These are phyloP conservation scores for Lactarius quietus DNA, from an alignment of 768 basidiomycete species.

Conservation along the genomic window DNA sequence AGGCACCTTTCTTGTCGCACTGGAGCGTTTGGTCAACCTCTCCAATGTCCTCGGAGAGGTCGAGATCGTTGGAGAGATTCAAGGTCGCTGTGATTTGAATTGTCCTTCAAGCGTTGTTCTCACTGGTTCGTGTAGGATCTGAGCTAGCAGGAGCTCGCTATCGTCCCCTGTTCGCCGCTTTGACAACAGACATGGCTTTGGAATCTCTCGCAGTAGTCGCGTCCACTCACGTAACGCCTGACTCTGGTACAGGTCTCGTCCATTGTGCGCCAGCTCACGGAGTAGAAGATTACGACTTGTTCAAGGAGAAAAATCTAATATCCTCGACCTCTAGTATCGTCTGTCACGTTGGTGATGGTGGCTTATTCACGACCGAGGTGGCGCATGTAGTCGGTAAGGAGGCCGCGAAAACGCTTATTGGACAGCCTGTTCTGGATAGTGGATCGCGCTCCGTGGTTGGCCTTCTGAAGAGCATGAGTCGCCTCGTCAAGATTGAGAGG, in stretches of 20 bases:
- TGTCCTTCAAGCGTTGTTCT: neutral
- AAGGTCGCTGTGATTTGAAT: slow-evolving; percentile 2
- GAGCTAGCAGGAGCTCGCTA: slow-evolving; percentile 62
- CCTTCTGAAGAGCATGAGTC: slow-evolving; percentile 52
- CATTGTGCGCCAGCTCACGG: slow-evolving; percentile 97
- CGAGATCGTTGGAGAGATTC: slow-evolving; percentile 35
- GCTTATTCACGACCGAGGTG: slow-evolving; percentile 62
- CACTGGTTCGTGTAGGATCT: slow-evolving; percentile 33
- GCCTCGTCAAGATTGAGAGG: slow-evolving; percentile 61
- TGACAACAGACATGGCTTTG: slow-evolving; percentile 14
- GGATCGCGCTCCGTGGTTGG: slow-evolving; percentile 67
- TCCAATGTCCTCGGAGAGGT: slow-evolving; percentile 36
- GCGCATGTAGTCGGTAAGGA: slow-evolving; percentile 53
- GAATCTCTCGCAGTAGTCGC: slow-evolving; percentile 46
- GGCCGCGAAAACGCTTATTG: slow-evolving; percentile 47
- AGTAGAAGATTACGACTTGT: slow-evolving; percentile 82
- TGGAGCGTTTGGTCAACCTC: slow-evolving; percentile 35
- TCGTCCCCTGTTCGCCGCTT: slow-evolving; percentile 52
- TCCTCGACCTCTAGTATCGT: slow-evolving; percentile 44
- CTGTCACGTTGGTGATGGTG: slow-evolving; percentile 80
- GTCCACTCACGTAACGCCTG: slow-evolving; percentile 73
- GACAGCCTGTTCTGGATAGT: slow-evolving; percentile 66
- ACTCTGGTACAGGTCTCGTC: slow-evolving; percentile 93
- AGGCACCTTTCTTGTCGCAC: slow-evolving; percentile 35
- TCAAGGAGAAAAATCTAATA: slow-evolving; percentile 55